A percentile compares a stretch with the other conserved stretches of the same genome.
phyloP scores from a whole-genome alignment of 2,329 filamentous ascomycete species.

The Fusarium stilboides region DNA sequence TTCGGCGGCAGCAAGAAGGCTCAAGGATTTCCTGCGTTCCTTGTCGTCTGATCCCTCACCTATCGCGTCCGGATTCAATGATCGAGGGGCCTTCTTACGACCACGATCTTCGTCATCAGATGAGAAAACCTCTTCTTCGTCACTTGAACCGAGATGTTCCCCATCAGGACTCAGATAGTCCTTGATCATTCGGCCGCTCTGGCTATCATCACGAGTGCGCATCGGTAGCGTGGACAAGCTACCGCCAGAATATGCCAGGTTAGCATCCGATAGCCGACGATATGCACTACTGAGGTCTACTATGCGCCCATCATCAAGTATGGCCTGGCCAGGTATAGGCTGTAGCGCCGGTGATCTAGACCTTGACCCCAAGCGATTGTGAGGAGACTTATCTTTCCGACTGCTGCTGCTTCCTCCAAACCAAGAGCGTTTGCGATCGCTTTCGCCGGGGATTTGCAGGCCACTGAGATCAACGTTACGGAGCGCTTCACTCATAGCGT shows the following conservation, averaged over 20 bases:
- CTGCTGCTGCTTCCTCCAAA: slow-evolving; percentile 56
- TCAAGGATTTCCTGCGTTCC: slow-evolving; percentile 65
- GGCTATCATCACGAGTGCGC: slow-evolving; percentile 64
- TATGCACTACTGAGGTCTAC: slow-evolving; percentile 81
- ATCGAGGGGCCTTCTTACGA: slow-evolving; percentile 68
- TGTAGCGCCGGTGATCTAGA: slow-evolving; percentile 57
- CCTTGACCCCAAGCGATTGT: slow-evolving; percentile 60
- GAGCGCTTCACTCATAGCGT: slow-evolving; percentile 67
- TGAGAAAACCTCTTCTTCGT: slow-evolving; percentile 75
- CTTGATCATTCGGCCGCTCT: slow-evolving; percentile 74
- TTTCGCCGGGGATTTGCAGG: slow-evolving; percentile 65
- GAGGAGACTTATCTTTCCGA: slow-evolving; percentile 68
- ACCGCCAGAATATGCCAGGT: slow-evolving; percentile 74
- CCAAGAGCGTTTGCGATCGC: slow-evolving; percentile 59
- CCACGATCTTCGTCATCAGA: slow-evolving; percentile 80
- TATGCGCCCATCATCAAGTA: slow-evolving; percentile 72
- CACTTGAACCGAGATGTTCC: slow-evolving; percentile 77
- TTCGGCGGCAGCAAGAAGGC: slow-evolving; percentile 80
- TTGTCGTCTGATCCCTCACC: slow-evolving; percentile 56
- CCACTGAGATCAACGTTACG: slow-evolving; percentile 66
- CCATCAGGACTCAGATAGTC: slow-evolving; percentile 77
- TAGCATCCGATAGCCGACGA: slow-evolving; percentile 79
- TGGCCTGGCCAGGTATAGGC: slow-evolving; percentile 56
- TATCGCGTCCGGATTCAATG: slow-evolving; percentile 59
- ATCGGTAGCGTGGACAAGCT: slow-evolving; percentile 73